Percentiles rank a stretch among this genome's conserved stretches.
phyloP scores from a whole-genome alignment of 2,329 filamentous ascomycete genomes.

The Westerdykella ornata region DNA sequence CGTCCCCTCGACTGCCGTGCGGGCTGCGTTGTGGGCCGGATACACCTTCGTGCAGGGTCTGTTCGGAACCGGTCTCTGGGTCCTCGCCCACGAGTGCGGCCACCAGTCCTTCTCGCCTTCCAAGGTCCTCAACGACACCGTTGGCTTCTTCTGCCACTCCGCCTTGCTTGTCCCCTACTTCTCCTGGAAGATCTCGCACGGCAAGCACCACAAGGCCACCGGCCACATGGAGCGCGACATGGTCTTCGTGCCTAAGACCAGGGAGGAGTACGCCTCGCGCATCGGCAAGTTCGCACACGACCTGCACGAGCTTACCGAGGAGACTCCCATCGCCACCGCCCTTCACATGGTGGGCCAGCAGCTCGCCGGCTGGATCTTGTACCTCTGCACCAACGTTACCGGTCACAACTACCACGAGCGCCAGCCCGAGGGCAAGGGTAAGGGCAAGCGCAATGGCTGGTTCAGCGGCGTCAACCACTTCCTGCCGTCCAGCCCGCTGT shows the following conservation, averaged over 20 bases:
- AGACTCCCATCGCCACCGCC: constrained; percentile 81
- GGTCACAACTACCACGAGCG: constrained; percentile 91
- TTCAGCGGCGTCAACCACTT: constrained; percentile 90
- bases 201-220: constrained; percentile 99
- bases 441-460: constrained; percentile 81
- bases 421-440: constrained; percentile 87
- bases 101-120: constrained; percentile 96
- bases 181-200: constrained; percentile 98
- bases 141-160: constrained; percentile 88
- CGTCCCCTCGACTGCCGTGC: constrained; percentile 61
- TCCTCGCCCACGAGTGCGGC: constrained; percentile 95
- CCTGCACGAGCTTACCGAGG: constrained; percentile 82
- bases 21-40: constrained; percentile 58
- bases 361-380: constrained; percentile 86
- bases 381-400: constrained; percentile 85
- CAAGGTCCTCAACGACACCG: constrained; percentile 80
- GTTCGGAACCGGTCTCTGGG: constrained; percentile 91
- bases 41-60: constrained; percentile 83
- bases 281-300: constrained; percentile 72
- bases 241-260: constrained; percentile 95
- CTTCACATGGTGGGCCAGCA: constrained; percentile 73
- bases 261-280: constrained; percentile 69
- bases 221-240: constrained; percentile 97
- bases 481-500: constrained; percentile 77
- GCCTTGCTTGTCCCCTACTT: constrained; percentile 90